These are phyloP conservation scores for Fusarium continuum DNA, from an alignment of 2,329 filamentous ascomycete genomes.

Conservation along the genomic window DNA sequence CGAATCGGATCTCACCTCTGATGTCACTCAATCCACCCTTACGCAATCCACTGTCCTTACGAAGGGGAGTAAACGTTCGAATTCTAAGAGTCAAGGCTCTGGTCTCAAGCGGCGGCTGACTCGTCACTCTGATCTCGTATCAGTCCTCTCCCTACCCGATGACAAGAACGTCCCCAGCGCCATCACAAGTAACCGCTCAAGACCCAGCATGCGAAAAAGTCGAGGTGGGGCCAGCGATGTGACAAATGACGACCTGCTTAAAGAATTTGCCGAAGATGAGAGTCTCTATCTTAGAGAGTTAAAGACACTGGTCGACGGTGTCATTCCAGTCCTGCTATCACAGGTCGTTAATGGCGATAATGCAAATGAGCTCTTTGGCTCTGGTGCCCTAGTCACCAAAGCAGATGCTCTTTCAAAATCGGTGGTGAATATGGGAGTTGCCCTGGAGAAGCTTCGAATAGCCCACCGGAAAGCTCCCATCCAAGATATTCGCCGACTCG, in stretches of 20 bases:
- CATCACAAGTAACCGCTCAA: conserved; percentile 76
- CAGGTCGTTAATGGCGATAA: conserved; percentile 79
- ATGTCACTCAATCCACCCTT: conserved; percentile 63
- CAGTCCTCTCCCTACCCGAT: conserved; percentile 81
- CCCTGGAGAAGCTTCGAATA: conserved; percentile 82
- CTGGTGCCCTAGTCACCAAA: conserved; percentile 60
- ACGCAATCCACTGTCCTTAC: conserved; percentile 63
- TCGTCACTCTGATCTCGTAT: conserved; percentile 93
- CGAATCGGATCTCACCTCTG: conserved; percentile 61
- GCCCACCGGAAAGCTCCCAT: conserved; percentile 83
- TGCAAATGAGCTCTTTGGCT: conserved; percentile 73
- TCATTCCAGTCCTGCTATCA: conserved; percentile 89
- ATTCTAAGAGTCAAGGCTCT: conserved; percentile 55
- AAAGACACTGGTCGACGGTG: conserved; percentile 91
- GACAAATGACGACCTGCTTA: conserved; percentile 78
- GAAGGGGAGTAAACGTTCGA: conserved; percentile 56
- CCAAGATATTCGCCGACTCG: conserved; percentile 74
- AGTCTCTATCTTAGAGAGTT: conserved; percentile 88
- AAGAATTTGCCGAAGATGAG: conserved; percentile 85
- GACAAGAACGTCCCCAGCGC: conserved; percentile 64
- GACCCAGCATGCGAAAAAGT: conserved; percentile 79
- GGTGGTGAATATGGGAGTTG: conserved; percentile 93
- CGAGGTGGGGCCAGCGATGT: conserved; percentile 72
- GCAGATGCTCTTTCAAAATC: conserved; percentile 77
- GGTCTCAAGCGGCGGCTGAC: conserved; percentile 80